Evolutionary conservation across 345 rosid species (phyloP), one percentile per base, ranked within the genome.

Genomic region (Xanthoceras sorbifolium): DNA sequence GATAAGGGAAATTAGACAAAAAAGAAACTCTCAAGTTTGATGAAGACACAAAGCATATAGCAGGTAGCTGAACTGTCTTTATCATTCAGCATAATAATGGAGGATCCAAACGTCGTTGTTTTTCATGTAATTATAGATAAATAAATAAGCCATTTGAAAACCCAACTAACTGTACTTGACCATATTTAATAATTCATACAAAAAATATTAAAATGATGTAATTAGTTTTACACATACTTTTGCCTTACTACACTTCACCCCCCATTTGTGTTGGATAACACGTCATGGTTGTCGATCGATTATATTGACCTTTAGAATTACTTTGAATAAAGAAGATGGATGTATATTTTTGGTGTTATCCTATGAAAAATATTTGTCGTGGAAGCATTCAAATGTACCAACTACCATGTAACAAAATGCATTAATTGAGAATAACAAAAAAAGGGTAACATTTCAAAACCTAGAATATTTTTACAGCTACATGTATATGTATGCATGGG

Each of bases 41-140:
- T 7, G 32, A 71, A 12, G 73, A 75, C 61, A 22, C 28, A 76
- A 76, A 78, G 64, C 74, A 61, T 59, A n/a, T 12, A 11, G n/a
- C n/a, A 68, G 83, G 81, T 83, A 68, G 86, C 69, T 85, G 5
- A 77, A 76, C 67, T 69, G 82, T 85, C 88, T 38, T 64, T 50
- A 59, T 85, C 88, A 52, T 60, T 32, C 11, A 40, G 48, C 83
- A 76, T 78, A 55, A 28, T 55, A 59, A 76, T 74, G 69, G 80
- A 76, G 60, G 74, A 73, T 72, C 74, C 5, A 74, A 34, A 75
- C 50, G 69, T 82, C 78, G 22, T 40, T 67, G 54, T 77, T 76
- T 50, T 74, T 31, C 36, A 74, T 72, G 22, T 57, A 48, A 25
- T 7, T 4, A 54, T 7, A 74, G 60, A 57, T 77, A 10, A 25